Base-by-base conservation (phyloP, 73 alveolate species). In the Symbiodinium natans region DNA sequence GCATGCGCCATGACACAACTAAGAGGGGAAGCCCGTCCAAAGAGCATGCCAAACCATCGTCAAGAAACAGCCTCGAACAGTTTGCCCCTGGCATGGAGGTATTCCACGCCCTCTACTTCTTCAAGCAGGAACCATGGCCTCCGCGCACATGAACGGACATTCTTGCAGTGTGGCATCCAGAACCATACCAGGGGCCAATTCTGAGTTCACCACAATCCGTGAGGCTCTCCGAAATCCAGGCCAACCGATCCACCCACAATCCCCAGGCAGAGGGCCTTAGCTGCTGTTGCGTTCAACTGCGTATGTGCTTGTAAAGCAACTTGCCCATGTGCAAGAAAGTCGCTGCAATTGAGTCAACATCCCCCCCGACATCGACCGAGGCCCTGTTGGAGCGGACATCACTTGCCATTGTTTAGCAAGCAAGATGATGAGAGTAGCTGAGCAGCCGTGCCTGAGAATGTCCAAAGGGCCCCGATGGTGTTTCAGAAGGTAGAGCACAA, bases 121-220 rank as follows among this genome's bases (percentile, higher is more conserved):
- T 88, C 95, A 21, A 88, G 52, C 8, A 88, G 86, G 43, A 88
- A 88, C 95, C 95, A 88, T 3, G 95, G 95, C 95, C 95, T 88
- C 86, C 59, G 21, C 59, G 13, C 59, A 46, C 59, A 9, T 46
- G 21, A 9, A 13, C 59, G 13, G 59, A 13, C 59, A 46, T 46
- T 9, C 59, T 46, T 46, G 59, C 13, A 46, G 59, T 9, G 59
- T 9, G 59, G 13, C 59, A 46, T 9, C 59, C 13, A 13, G 13
- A 9, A 46, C 27, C 27, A 10, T 52, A 19, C 10, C 71, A 21
- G 48, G 46, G 34, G 42, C 86, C 48, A 33, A 52, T 29, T 63
- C 41, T 88, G 71, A 88, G 95, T 75, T 40, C 34, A 13, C 48
- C 36, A 36, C 95, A 88, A 33, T 27, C 95, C 95, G 25, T 75